These are phyloP conservation scores for Thalassiosira mediterranea DNA, from an alignment of 352 stramenopile species.

Conservation along the genomic window DNA sequence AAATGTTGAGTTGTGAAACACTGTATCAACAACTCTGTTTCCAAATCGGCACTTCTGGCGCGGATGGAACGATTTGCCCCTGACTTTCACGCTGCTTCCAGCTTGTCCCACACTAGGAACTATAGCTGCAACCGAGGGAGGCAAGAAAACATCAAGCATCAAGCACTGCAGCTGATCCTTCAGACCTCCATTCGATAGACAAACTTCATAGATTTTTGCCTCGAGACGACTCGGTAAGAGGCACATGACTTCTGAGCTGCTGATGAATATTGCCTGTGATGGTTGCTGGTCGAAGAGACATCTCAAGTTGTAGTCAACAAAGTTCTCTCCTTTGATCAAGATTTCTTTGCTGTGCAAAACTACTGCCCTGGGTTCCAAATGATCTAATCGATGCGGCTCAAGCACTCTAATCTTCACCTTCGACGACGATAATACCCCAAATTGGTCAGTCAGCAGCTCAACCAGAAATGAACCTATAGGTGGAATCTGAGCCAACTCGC, in stretches of 20 bases:
- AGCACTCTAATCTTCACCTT: constrained; percentile 33
- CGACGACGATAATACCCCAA: constrained; percentile 29
- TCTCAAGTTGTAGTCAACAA: constrained; percentile 39
- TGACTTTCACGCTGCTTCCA: constrained; percentile 40
- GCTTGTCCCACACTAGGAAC: constrained; percentile 11
- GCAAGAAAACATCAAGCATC: constrained; percentile 23
- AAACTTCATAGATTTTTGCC: constrained; percentile 34
- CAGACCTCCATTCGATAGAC: constrained; percentile 36
- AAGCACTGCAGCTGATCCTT: constrained; percentile 9
- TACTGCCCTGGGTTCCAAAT: constrained; percentile 32
- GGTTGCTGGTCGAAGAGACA: constrained; percentile 33
- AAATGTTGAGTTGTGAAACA: constrained; percentile 43
- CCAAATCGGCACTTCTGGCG: constrained; percentile 44
- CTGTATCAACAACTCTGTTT: constrained; percentile 9
- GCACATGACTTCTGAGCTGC: constrained; percentile 34
- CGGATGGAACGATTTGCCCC: constrained; percentile 46
- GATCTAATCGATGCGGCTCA: constrained; percentile 23
- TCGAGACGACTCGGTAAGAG: constrained; percentile 9
- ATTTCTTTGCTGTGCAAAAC: constrained; percentile 29
- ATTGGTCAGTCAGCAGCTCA: not conserved
- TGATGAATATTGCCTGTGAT: constrained; percentile 33
- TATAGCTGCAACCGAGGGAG: constrained; percentile 40
- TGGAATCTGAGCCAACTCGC: not conserved
- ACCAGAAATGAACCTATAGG: not conserved
- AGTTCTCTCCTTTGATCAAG: constrained; percentile 44